Base-by-base conservation (phyloP, 2,329 filamentous ascomycete species). In the Pleurostoma richardsiae region DNA sequence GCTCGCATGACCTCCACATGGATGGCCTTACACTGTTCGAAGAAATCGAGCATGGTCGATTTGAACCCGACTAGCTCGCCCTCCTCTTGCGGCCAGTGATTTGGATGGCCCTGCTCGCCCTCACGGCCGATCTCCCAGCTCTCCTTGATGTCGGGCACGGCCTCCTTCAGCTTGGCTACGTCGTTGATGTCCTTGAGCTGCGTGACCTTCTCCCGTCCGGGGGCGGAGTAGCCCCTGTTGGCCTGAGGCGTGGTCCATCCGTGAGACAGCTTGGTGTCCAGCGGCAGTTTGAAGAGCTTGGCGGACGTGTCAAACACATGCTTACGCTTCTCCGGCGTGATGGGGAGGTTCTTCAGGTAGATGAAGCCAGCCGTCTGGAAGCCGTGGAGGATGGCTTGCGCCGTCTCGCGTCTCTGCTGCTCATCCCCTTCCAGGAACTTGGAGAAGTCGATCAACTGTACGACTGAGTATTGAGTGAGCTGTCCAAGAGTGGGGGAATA, bases 281-380 rank as follows among this genome's bases (percentile, higher is more conserved):
- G 61, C 3, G 83, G 71, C 45, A 86, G 80, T 10, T 68, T 65
- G 66, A 94, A 94, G 73, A 92, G 91, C 51, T 72, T 69, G 43
- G 83, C 82, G 4, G 86, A 90, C 47, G 76, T 74, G 51, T 71
- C 62, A 62, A 94, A 95, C 49, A 85, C 77, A 48, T 76, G 66
- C 49, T 76, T 64, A 10, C 90, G 69, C 7, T 76, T 74, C 6
- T 77, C 68, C 4, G 77, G 58, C 0, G 82, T 67, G 50, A 96
- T 85, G 39, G 86, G 80, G 54, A 92, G 84, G 65, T 92, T 88
- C 56, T 84, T 84, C 38, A 95, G 80, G 67, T 96, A 96, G 60
- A 96, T 80, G 72, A 96, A 96, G 48, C 91, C 91, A 3, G 90
- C 87, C 2, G 79, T 85, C 58, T 90, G 86, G 71, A 96, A 95